Conservation (phyloP, 2,329 filamentous ascomycete genomes). For the Domatiomyces globalis region DNA sequence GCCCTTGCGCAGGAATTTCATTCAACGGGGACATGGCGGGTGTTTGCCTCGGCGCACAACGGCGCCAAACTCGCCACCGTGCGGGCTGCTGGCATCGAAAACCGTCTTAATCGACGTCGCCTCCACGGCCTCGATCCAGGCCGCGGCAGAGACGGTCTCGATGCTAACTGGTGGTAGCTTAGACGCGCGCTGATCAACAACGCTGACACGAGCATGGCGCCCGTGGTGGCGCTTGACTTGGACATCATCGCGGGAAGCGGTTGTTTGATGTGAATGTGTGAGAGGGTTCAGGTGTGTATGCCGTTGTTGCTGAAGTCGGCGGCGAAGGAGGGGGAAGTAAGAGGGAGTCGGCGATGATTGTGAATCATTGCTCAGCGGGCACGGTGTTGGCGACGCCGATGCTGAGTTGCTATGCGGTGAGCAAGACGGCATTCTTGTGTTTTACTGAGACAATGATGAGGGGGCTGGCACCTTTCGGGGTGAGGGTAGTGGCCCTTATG, state of each 20-base stretch:
- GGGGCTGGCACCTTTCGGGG: slow-evolving; percentile 22
- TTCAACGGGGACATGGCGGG: slow-evolving; percentile 21
- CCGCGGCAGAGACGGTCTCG: slow-evolving; percentile 6
- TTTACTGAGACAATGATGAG: slow-evolving; percentile 22
- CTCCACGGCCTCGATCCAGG: slow-evolving; percentile 19
- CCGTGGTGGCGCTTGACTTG: slow-evolving; percentile 17
- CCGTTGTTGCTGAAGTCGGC: slow-evolving; percentile 15
- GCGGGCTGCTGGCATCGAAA: slow-evolving; percentile 16
- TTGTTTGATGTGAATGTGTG: slow-evolving; percentile 26
- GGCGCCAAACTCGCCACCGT: slow-evolving; percentile 21
- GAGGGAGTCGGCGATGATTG: slow-evolving; percentile 12
- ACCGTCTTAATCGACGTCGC: slow-evolving; percentile 23
- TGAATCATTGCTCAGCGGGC: slow-evolving; percentile 27
- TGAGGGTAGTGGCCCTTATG: slow-evolving; percentile 22
- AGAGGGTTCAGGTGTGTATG: slow-evolving; percentile 23
- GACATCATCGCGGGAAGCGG: slow-evolving; percentile 19
- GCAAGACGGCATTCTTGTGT: slow-evolving; percentile 21
- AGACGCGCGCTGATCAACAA: slow-evolving; percentile 32
- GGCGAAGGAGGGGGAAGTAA: neutral
- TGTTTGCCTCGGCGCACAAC: slow-evolving; percentile 31
- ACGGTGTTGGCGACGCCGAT: slow-evolving; percentile 21
- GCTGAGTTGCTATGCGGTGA: slow-evolving; percentile 23
- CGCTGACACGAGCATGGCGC: slow-evolving; percentile 21
- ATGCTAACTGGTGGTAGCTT: slow-evolving; percentile 16
- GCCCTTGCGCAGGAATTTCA: slow-evolving; percentile 28